These are phyloP conservation scores for Aspergillus heteromorphus DNA, from an alignment of 495 filamentous ascomycete species.

Conservation along the genomic window DNA sequence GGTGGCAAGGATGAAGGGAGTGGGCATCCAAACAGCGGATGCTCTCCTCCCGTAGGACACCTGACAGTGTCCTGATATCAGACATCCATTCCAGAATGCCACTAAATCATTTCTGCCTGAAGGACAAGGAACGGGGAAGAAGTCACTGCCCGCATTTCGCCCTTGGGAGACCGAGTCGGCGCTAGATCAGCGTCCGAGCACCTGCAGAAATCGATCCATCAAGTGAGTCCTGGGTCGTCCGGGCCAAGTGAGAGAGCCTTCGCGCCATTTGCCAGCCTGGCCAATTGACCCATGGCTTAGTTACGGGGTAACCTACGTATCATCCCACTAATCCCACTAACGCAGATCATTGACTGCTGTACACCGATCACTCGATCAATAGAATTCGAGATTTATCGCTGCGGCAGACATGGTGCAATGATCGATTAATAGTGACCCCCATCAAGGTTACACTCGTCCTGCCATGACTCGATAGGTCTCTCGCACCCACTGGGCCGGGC, in stretches of 20 bases:
- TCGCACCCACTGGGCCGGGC: neutral
- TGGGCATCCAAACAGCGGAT: neutral
- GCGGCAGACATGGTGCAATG: neutral
- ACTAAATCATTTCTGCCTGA: neutral
- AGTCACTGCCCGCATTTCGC: neutral
- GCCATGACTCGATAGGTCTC: neutral
- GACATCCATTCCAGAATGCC: neutral
- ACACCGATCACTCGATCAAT: constrained; percentile 18
- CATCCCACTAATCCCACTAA: constrained; percentile 4
- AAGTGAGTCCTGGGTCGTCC: neutral
- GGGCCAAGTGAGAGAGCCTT: neutral
- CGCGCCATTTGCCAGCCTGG: neutral
- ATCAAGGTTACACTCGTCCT: neutral
- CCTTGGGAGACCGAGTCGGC: neutral
- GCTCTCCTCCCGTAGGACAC: neutral
- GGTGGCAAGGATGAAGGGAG: neutral
- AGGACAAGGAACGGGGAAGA: neutral
- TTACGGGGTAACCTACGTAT: constrained; percentile 11
- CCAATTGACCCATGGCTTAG: constrained; percentile 8
- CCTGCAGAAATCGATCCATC: constrained; percentile 14
- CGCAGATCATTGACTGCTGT: constrained; percentile 8
- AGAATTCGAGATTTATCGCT: neutral
- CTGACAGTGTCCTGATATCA: neutral
- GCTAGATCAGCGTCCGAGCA: constrained; percentile 4
- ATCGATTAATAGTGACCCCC: neutral